Conservation (phyloP, 176 grass and related monocot genomes). For the Cenchrus fungigraminus region DNA sequence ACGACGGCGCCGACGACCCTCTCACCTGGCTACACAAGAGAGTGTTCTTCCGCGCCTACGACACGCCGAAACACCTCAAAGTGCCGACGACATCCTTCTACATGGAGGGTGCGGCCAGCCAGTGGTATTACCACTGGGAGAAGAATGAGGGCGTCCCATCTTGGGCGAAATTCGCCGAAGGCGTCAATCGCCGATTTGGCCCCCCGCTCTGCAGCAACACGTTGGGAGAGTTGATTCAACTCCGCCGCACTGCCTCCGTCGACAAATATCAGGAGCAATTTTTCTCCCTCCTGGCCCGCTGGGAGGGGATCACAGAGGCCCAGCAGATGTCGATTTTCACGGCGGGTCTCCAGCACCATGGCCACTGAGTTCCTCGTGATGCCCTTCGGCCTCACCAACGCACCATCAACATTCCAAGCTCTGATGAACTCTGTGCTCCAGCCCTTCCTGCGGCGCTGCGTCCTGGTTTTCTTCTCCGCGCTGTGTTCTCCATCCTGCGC, state of each 20-base stretch:
- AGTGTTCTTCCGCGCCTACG: not conserved
- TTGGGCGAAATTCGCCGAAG: not conserved
- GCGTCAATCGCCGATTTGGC: not conserved
- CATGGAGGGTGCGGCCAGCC: not conserved
- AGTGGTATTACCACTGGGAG: not conserved
- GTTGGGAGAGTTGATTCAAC: not conserved
- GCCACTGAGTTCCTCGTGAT: not conserved
- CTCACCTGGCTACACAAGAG: not conserved
- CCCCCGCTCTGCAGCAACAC: not conserved
- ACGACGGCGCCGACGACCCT: not conserved
- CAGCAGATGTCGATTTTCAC: not conserved
- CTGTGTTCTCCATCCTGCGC: too few species aligned
- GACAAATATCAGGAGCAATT: not conserved
- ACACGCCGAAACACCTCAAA: not conserved
- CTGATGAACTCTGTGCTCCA: too few species aligned
- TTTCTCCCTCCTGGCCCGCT: not conserved
- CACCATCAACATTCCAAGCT: too few species aligned
- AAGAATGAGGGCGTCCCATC: not conserved
- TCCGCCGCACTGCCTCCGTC: not conserved
- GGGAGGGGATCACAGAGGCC: not conserved
- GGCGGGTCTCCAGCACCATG: not conserved
- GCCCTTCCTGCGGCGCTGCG: too few species aligned
- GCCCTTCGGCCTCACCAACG: too few species aligned
- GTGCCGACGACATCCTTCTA: not conserved
- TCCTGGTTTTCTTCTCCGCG: too few species aligned